Evolutionary conservation across 2,329 filamentous ascomycete species (phyloP).

Genomic region (Ustilaginoidea virens): DNA sequence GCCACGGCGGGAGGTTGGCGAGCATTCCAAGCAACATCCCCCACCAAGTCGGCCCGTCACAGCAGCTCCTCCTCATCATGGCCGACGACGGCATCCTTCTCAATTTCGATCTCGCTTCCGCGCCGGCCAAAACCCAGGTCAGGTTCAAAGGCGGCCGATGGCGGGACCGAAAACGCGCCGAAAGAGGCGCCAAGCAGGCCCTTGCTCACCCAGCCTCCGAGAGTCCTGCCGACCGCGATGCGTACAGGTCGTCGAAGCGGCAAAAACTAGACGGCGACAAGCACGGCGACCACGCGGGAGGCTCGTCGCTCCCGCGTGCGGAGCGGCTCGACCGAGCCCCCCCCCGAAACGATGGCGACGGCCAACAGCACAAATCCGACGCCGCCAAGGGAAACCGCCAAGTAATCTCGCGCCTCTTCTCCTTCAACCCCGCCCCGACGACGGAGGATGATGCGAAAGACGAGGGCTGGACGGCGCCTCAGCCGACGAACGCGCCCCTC

Average conservation of each 20-base stretch:
- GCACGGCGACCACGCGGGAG: slow-evolving; percentile 4
- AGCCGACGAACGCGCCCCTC: slow-evolving; percentile 83
- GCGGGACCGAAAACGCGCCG: slow-evolving; percentile 70
- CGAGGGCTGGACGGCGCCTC: slow-evolving; percentile 39
- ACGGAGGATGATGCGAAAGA: slow-evolving; percentile 40
- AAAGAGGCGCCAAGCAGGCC: slow-evolving; percentile 17
- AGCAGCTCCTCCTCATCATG: slow-evolving; percentile 34
- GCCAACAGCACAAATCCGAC: slow-evolving; percentile 8
- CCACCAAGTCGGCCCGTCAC: slow-evolving; percentile 3
- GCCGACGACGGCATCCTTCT: slow-evolving; percentile 89
- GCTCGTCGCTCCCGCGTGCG: not conserved
- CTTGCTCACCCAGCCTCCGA: slow-evolving; percentile 9
- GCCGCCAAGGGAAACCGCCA: slow-evolving; percentile 24
- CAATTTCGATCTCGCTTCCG: slow-evolving; percentile 71
- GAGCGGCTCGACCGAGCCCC: slow-evolving; percentile 4
- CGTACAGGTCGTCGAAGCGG: slow-evolving; percentile 27
- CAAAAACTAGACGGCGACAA: slow-evolving; percentile 21
- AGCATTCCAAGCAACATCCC: slow-evolving; percentile 3
- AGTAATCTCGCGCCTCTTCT: slow-evolving; percentile 83
- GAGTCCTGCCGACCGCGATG: slow-evolving; percentile 12
- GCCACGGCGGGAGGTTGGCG: not conserved
- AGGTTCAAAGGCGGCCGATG: slow-evolving; percentile 83
- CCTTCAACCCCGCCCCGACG: slow-evolving; percentile 66
- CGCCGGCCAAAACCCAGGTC: slow-evolving; percentile 42
- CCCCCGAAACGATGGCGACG: slow-evolving; percentile 5